Percentiles rank a stretch among this genome's conserved stretches.
These are phyloP conservation scores for Lachnum nothofagi DNA, from an alignment of 2,329 filamentous ascomycete species.

Conservation along the genomic window DNA sequence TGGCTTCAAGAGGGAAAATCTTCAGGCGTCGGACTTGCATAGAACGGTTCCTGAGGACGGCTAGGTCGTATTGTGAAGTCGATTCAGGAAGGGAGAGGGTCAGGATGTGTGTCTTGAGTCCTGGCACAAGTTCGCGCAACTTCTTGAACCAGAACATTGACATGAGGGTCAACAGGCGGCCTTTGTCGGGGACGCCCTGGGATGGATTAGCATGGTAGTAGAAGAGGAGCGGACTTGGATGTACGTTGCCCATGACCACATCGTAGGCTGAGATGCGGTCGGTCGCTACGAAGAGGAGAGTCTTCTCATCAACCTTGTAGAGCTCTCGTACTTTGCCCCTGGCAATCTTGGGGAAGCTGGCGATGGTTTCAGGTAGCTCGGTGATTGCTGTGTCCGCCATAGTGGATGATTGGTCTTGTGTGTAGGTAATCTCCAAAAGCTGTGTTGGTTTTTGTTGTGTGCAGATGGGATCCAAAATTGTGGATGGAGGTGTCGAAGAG, in stretches of 20 bases:
- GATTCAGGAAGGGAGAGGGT: conserved; percentile 51
- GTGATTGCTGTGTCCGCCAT: conserved; percentile 17
- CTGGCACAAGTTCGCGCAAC: conserved; percentile 50
- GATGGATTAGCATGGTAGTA: conserved; percentile 35
- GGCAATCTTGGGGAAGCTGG: conserved; percentile 22
- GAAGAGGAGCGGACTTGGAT: conserved; percentile 43
- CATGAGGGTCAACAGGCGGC: conserved; percentile 61
- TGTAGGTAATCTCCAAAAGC: no score
- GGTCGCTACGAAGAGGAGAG: conserved; percentile 75
- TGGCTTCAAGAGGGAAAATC: conserved; percentile 64
- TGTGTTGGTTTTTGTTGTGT: no score
- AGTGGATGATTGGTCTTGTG: neutral
- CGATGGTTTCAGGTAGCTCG: conserved; percentile 12
- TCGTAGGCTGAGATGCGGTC: conserved; percentile 96
- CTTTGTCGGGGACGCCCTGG: conserved; percentile 65
- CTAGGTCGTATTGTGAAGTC: conserved; percentile 36
- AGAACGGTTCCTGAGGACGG: conserved; percentile 47
- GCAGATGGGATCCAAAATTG: no score
- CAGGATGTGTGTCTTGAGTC: conserved; percentile 59
- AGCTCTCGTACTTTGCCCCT: conserved; percentile 73
- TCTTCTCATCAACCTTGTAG: conserved; percentile 64
- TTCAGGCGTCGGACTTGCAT: conserved; percentile 63
- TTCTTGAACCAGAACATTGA: conserved; percentile 65
- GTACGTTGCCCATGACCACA: conserved; percentile 76
- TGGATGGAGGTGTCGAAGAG: no score